phyloP scores from a whole-genome alignment of 1,139 yeast genomes.

The Diutina scorzettiae region DNA sequence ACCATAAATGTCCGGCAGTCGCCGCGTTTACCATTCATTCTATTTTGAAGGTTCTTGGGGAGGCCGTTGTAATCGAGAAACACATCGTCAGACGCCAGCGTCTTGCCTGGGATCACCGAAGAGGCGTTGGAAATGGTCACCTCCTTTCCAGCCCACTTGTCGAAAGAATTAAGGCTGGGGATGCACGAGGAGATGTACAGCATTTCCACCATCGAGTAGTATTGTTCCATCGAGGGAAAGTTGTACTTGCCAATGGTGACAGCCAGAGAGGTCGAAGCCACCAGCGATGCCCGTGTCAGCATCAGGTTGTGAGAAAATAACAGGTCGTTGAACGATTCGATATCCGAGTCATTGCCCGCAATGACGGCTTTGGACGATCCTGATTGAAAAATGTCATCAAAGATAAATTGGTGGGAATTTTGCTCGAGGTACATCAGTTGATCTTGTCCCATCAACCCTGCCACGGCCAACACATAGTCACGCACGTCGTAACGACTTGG shows the following conservation, averaged over 20 bases:
- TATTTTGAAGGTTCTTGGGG: background rate
- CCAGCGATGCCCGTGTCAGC: background rate
- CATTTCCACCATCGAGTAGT: constrained; percentile 20
- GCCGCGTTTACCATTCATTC: background rate
- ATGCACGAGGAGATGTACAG: constrained; percentile 28
- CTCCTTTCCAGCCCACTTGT: constrained; percentile 24
- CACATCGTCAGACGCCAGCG: constrained; percentile 7
- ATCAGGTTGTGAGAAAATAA: background rate
- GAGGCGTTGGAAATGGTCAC: constrained; percentile 22
- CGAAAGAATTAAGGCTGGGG: constrained; percentile 29
- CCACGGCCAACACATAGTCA: constrained; percentile 1
- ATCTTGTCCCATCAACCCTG: background rate
- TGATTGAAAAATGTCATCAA: background rate
- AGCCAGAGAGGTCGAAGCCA: background rate
- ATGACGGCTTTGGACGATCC: too few relatives aligned
- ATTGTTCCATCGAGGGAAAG: constrained; percentile 16
- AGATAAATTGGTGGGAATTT: background rate
- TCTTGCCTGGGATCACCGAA: background rate
- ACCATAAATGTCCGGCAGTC: constrained; percentile 1
- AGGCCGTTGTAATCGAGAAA: constrained; percentile 14
- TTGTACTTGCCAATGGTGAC: constrained; percentile 12
- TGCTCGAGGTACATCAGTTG: background rate
- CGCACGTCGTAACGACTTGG: constrained; percentile 16
- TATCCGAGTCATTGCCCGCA: background rate
- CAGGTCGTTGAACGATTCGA: background rate